A percentile compares a stretch with the other conserved stretches of the same genome.
Conservation (phyloP, 345 rosid genomes). For the Salix viminalis region DNA sequence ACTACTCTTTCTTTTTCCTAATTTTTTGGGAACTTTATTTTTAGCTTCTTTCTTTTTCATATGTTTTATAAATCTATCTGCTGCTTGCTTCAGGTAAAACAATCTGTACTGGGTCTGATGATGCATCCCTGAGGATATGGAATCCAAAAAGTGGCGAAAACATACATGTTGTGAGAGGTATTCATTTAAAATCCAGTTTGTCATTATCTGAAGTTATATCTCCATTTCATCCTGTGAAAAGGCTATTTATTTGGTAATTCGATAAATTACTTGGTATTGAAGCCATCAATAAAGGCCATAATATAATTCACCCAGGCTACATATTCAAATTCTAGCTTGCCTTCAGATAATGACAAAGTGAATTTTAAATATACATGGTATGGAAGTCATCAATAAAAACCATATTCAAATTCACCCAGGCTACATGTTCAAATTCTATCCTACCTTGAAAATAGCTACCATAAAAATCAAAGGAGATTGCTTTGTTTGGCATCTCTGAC, state of each 20-base stretch:
- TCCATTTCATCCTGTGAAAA: not conserved
- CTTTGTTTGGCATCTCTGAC: slow-evolving; percentile 3
- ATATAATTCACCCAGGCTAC: not conserved
- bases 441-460: not conserved
- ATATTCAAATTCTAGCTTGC: not conserved
- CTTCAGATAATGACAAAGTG: too few relatives aligned
- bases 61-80: not conserved
- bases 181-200: not conserved
- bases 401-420: too few relatives aligned
- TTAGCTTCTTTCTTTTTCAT: not conserved
- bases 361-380: not conserved
- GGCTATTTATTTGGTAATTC: not conserved
- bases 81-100: slow-evolving; percentile 58
- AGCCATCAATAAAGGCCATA: not conserved
- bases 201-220: not conserved
- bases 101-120: slow-evolving; percentile 88
- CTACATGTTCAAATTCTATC: not conserved
- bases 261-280: not conserved
- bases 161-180: slow-evolving; percentile 70
- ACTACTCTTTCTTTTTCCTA: not conserved
- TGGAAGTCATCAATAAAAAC: not conserved
- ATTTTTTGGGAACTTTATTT: not conserved
- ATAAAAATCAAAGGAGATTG: not conserved
- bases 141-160: slow-evolving; percentile 77
- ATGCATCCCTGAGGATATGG: slow-evolving; percentile 85